Evolutionary conservation across 768 basidiomycete genomes (phyloP), one percentile per base, ranked within the genome.

Genomic region (Tephrocybe sp.): DNA sequence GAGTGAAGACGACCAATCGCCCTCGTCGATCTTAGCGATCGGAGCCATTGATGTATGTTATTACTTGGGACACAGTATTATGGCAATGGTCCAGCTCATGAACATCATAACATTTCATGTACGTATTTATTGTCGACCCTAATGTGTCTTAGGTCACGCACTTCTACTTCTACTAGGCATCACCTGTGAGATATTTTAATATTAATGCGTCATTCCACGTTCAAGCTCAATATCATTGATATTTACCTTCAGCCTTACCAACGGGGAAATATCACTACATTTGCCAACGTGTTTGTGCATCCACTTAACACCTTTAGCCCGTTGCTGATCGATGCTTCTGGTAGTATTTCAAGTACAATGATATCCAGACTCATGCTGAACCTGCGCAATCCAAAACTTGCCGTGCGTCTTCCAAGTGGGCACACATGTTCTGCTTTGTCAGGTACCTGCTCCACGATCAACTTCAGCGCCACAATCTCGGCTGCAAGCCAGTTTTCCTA

Each of bases 301-400:
- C 18, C 20, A 3, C 15, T 2, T 4, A 45, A 21, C 21, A 34
- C 15, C 34, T n/a, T 4, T 4, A 37, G 8, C n/a, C 21, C 34
- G 4, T 2, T 9, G n/a, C 28, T 67, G 64, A 41, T 55, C 63
- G 18, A 5, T 9, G 8, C 11, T 36, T n/a, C 34, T 14, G 4
- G 15, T n/a, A 36, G 34, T 4, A 36, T 36, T 9, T 66, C 68
- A 44, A 68, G 66, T 3, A 61, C 60, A 14, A 65, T 67, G 63
- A 60, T 65, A 39, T 65, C 67, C 9, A 61, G 68, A 18, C 64
- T 69, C 53, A 63, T 68, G 56, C 58, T 69, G 12, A 68, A 69
- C 54, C 51, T 69, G 2, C 64, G 68, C 18, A 57, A 69, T 45
- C 66, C 65, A 47, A 52, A 55, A 28, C 36, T 68, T 30, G 5